These are phyloP conservation scores for Penicillium sp. DNA, from an alignment of 2,329 filamentous ascomycete species.

Conservation along the genomic window DNA sequence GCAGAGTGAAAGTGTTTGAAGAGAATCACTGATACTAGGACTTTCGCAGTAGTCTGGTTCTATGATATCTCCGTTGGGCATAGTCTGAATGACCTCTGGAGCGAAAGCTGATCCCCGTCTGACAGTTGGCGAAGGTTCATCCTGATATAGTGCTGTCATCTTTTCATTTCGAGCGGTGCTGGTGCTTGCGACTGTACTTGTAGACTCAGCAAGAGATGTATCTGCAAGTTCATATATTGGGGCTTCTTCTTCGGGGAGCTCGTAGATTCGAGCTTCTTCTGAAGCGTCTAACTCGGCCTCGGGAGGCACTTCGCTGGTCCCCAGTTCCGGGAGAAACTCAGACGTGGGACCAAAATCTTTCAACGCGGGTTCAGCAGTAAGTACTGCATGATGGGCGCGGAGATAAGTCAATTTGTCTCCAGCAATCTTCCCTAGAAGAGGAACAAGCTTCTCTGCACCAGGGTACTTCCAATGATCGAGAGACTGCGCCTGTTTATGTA, in stretches of 20 bases:
- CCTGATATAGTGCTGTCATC: conserved; percentile 15
- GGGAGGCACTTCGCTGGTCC: conserved; percentile 28
- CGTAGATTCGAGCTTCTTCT: conserved; percentile 29
- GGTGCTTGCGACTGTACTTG: neutral
- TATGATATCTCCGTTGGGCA: conserved; percentile 2
- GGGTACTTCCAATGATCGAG: conserved; percentile 35
- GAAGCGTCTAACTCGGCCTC: conserved; percentile 31
- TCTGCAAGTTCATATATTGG: conserved; percentile 43
- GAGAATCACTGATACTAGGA: neutral
- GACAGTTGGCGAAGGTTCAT: conserved; percentile 33
- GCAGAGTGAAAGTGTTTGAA: conserved; percentile 13
- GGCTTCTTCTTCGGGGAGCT: conserved; percentile 31
- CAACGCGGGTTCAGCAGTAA: conserved; percentile 48
- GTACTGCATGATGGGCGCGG: conserved; percentile 55
- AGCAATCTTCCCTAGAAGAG: conserved; percentile 49
- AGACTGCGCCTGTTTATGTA: conserved; percentile 19
- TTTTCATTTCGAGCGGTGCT: neutral
- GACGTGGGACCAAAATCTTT: conserved; percentile 30
- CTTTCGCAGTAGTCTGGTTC: conserved; percentile 4
- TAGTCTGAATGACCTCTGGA: conserved; percentile 44
- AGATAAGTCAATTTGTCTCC: conserved; percentile 54
- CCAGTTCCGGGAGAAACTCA: conserved; percentile 34
- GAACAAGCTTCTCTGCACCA: conserved; percentile 56
- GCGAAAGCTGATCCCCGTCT: conserved; percentile 47
- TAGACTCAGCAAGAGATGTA: conserved; percentile 24